Base-by-base conservation (phyloP, 2,329 filamentous ascomycete species). In the Atkinsonella texensis region DNA sequence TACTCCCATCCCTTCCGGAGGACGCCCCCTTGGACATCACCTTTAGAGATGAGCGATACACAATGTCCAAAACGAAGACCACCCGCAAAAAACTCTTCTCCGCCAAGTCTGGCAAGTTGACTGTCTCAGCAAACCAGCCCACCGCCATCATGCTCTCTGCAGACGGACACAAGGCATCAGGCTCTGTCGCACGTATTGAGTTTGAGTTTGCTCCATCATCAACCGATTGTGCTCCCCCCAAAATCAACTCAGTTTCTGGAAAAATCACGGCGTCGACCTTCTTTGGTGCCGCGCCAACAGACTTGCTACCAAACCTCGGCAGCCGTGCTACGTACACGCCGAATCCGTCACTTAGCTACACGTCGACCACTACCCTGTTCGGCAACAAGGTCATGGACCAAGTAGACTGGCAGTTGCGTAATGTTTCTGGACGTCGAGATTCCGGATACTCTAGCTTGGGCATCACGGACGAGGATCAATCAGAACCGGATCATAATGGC, bases 221-320 rank as follows among this genome's bases (percentile, higher is more conserved):
- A 3, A 57, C 65, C 49, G 72, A 74, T 41, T 62, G 68, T 3
- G 56, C 63, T 2, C 72, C 75, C 6, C 77, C 77, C 40, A 73
- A 68, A 58, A 63, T 81, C 55, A 72, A 71, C 39, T 67, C 65
- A 1, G 67, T 79, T 9, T 65, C 72, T 4, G 71, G 70, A 52
- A 81, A 80, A 64, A 58, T 81, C 32, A 66, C 69, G 1, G 69
- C 76, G 0, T 70, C 73, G 51, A 80, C 76, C 7, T 80, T 71
- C 64, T 81, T 73, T 61, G 72, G 73, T 54, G 67, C 69, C 3
- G 65, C 66, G 6, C 70, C 72, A 33, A 70, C 76, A 56, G 62
- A 65, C 38, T 59, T 66, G 49, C 68, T 77, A 40, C 76, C 78
- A 43, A 77, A 80, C 63, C 62, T 77, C 48, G 74, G 72, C 51